Conservation (phyloP, 2,329 filamentous ascomycete genomes). For the Sporothrix brunneoviolacea region DNA sequence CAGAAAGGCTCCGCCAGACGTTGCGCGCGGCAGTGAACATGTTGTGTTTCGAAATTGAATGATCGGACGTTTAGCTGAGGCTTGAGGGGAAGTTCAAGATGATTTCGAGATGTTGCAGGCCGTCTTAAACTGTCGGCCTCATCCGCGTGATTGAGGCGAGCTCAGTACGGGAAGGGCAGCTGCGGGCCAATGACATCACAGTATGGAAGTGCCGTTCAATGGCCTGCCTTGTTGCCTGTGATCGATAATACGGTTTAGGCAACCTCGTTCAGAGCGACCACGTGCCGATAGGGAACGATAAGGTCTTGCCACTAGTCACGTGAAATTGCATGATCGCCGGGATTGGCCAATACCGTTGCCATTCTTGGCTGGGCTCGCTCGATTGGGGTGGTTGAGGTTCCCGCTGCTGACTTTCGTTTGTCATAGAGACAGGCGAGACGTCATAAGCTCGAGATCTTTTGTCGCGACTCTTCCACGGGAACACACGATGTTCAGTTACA, state of each 20-base stretch:
- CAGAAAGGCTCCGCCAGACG: no score
- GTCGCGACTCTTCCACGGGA: no score
- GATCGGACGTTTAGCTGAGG: no score
- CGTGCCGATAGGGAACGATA: constrained; percentile 11
- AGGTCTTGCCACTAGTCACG: constrained; percentile 5
- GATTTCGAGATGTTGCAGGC: not conserved
- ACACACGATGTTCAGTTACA: no score
- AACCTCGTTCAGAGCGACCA: not conserved
- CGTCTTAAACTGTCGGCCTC: not conserved
- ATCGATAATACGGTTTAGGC: constrained; percentile 5
- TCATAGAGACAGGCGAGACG: no score
- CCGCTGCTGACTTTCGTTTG: no score
- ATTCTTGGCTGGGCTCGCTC: not conserved
- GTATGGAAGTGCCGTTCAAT: not conserved
- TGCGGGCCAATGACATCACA: constrained; percentile 13
- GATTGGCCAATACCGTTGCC: not conserved
- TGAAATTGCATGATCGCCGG: constrained; percentile 15
- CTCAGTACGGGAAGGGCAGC: not conserved
- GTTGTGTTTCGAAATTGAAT: no score
- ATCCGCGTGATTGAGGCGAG: constrained; percentile 1
- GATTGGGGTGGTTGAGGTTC: no score
- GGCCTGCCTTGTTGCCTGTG: not conserved
- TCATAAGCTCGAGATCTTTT: no score
- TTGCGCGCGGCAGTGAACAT: no score
- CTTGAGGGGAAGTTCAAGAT: no score